These are phyloP conservation scores for Plenodomus biglobosus DNA, from an alignment of 2,329 filamentous ascomycete genomes.

Conservation along the genomic window DNA sequence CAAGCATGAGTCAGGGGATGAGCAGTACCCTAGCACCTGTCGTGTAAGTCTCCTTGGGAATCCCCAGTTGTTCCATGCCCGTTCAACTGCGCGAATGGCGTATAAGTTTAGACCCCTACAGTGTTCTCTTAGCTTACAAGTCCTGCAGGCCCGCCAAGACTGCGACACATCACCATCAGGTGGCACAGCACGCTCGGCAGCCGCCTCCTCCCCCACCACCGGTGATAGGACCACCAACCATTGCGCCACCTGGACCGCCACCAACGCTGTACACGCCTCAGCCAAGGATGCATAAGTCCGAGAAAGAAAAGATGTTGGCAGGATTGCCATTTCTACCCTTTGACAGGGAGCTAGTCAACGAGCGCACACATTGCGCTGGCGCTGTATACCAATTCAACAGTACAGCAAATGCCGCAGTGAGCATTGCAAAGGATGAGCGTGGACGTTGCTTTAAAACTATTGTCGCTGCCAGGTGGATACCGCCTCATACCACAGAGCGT, in stretches of 20 bases:
- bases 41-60: conserved; percentile 5
- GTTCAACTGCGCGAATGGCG: neutral
- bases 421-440: conserved; percentile 65
- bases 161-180: conserved; percentile 28
- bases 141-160: conserved; percentile 44
- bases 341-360: conserved; percentile 73
- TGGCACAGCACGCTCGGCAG: conserved; percentile 26
- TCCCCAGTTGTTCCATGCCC: neutral
- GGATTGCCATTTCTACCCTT: conserved; percentile 80
- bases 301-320: conserved; percentile 88
- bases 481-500: conserved; percentile 15
- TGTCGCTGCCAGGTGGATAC: conserved; percentile 59
- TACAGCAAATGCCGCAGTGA: conserved; percentile 71
- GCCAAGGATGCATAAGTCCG: conserved; percentile 55
- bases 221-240: conserved; percentile 10
- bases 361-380: conserved; percentile 80
- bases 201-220: conserved; percentile 18
- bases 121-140: neutral
- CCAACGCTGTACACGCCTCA: conserved; percentile 26
- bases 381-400: conserved; percentile 88
- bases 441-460: conserved; percentile 72
- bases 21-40: conserved; percentile 24
- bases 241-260: conserved; percentile 25
- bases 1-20: conserved; percentile 32
- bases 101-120: neutral